Evolutionary conservation across 495 filamentous ascomycete genomes (phyloP).

Genomic region (Talaromyces borbonicus): DNA sequence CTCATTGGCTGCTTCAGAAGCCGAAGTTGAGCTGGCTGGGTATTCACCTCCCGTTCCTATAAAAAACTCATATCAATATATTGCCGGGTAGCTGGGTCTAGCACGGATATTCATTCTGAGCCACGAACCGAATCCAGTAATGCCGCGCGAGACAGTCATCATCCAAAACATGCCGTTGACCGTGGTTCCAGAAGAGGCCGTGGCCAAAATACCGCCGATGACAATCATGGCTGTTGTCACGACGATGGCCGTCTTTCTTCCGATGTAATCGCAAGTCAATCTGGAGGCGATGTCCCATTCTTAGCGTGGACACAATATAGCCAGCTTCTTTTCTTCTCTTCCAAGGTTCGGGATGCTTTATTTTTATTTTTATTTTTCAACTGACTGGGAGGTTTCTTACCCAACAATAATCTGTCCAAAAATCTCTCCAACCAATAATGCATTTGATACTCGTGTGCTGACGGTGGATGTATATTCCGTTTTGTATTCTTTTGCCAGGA

Average conservation of each 20-base stretch:
- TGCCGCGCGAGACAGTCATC: slow-evolving; percentile 39
- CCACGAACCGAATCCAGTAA: slow-evolving; percentile 35
- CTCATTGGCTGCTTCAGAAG: slow-evolving; percentile 43
- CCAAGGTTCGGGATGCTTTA: too few relatives aligned
- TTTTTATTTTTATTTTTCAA: too few relatives aligned
- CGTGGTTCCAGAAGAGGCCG: slow-evolving; percentile 37
- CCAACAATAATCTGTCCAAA: slow-evolving; percentile 43
- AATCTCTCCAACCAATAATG: slow-evolving; percentile 43
- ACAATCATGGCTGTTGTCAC: slow-evolving; percentile 42
- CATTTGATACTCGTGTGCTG: slow-evolving; percentile 42
- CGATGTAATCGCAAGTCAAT: slow-evolving; percentile 41
- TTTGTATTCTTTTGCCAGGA: slow-evolving; percentile 35
- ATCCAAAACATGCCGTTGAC: slow-evolving; percentile 46
- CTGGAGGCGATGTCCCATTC: slow-evolving; percentile 11
- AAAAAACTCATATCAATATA: not conserved
- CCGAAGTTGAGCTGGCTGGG: slow-evolving; percentile 34
- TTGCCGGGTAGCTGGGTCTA: too few relatives aligned
- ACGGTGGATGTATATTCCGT: slow-evolving; percentile 33
- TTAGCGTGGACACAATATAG: too few relatives aligned
- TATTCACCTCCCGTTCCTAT: slow-evolving; percentile 33
- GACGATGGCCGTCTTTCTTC: slow-evolving; percentile 43
- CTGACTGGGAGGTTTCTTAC: slow-evolving; percentile 12
- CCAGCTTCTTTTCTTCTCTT: too few relatives aligned
- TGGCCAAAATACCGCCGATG: slow-evolving; percentile 40
- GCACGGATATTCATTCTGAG: too few relatives aligned